Evolutionary conservation across 768 basidiomycete species (phyloP), one percentile per base, ranked within the genome.

Genomic region (Pleurotus tuber-regium): DNA sequence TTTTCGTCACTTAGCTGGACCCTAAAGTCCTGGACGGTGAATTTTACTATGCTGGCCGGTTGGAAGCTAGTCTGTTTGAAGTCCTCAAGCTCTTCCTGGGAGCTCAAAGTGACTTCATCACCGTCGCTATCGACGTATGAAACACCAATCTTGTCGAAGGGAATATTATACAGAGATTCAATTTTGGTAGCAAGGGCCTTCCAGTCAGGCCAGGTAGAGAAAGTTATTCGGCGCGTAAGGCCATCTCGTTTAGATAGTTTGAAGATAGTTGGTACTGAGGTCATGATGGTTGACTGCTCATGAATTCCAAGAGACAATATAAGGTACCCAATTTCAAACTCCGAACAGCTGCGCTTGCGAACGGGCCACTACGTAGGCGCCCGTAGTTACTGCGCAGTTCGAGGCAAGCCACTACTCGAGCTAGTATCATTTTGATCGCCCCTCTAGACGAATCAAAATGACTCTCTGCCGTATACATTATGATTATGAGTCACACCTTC

Each of bases 31-130:
- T 78, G 73, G 18, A 92, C 82, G 16, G 66, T 67, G 58, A 92
- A 80, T 66, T 81, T 87, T 67, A 85, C 69, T 21, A 67, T 53
- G 18, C 70, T 64, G 11, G 62, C 62, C 38, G 60, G 51, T 18
- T 54, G 55, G 56, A 66, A 50, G 52, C 69, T 59, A 5, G 70
- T 68, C 24, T 62, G 59, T 62, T 86, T 90, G 62, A 78, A 88
- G 53, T 91, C 88, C 50, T 77, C 75, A n/a, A 92, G 78, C 64
- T 92, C 90, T 28, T 84, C 83, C 50, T 89, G 75, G 3, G 89
- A 81, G 66, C 80, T 87, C 51, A 91, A 72, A 9, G 89, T 91
- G 55, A 92, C 81, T 54, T 85, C 80, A 61, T 92, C 90, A 31
- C 79, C 77, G 60, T 92, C 89, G 26, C 64, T 63, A 64, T 92